Percentiles rank a stretch among this genome's conserved stretches.
Conservation (phyloP, 2,329 filamentous ascomycete genomes). For the Colletotrichum acutatum region DNA sequence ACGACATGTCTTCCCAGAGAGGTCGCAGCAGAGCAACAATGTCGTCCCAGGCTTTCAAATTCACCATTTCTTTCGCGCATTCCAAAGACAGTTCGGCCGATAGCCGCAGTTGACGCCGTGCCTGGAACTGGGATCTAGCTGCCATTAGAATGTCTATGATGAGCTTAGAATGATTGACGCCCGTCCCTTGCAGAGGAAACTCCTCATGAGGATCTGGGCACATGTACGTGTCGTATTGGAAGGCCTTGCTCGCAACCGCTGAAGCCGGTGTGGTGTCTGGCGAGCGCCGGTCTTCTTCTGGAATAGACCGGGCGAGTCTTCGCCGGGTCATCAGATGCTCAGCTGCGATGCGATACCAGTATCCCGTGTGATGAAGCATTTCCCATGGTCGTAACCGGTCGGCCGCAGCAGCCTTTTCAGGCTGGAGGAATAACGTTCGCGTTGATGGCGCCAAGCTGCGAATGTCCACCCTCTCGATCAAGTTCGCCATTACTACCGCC, state of each 20-base stretch:
- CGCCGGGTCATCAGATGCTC: constrained; percentile 66
- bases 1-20: constrained; percentile 67
- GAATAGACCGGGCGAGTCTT: constrained; percentile 64
- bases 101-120: constrained; percentile 62
- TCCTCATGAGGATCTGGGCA: constrained; percentile 73
- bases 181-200: constrained; percentile 60
- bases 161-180: constrained; percentile 65
- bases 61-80: constrained; percentile 65
- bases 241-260: constrained; percentile 60
- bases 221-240: constrained; percentile 74
- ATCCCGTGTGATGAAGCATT: constrained; percentile 72
- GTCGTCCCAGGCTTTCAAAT: constrained; percentile 61
- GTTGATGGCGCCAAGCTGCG: constrained; percentile 59
- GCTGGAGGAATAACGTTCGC: constrained; percentile 59
- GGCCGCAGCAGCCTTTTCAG: constrained; percentile 68
- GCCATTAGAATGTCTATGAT: constrained; percentile 64
- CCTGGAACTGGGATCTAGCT: constrained; percentile 65
- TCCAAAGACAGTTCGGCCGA: constrained; percentile 68
- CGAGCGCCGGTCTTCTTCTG: constrained; percentile 67
- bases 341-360: constrained; percentile 73
- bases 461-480: constrained; percentile 66
- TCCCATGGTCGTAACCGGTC: constrained; percentile 73
- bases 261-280: constrained; percentile 61
- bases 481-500: constrained; percentile 70
- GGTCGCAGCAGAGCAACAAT: constrained; percentile 65